These are phyloP conservation scores for Podila horticola DNA, from an alignment of 192 early-diverging fungal genomes.

Conservation along the genomic window DNA sequence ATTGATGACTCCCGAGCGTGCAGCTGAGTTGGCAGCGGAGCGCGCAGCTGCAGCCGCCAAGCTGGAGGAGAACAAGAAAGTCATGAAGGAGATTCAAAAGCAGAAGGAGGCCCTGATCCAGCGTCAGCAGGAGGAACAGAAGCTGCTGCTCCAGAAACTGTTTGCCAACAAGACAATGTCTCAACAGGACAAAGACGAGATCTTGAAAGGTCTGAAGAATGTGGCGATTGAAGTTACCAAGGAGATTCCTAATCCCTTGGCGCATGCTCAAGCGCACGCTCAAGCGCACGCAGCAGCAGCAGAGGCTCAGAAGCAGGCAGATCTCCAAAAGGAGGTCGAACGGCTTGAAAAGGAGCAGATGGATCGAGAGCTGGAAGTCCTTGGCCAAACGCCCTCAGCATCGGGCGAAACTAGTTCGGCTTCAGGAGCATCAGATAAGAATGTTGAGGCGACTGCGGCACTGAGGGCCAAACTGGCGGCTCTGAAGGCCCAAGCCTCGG, in stretches of 20 bases:
- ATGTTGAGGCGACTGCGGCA: conserved; percentile 51
- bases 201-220: conserved; percentile 59
- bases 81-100: conserved; percentile 63
- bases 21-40: conserved; percentile 56
- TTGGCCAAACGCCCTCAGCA: conserved; percentile 15
- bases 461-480: conserved; percentile 67
- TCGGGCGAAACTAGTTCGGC: not conserved
- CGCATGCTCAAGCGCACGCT: conserved; percentile 36
- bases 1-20: conserved; percentile 51
- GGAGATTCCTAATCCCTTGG: conserved; percentile 43
- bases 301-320: conserved; percentile 50
- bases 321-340: conserved; percentile 41
- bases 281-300: conserved; percentile 50
- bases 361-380: conserved; percentile 62
- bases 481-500: conserved; percentile 66
- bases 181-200: conserved; percentile 56
- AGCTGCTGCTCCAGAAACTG: conserved; percentile 66
- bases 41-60: conserved; percentile 61
- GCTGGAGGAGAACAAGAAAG: conserved; percentile 58
- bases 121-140: conserved; percentile 73
- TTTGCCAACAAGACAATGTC: conserved; percentile 62
- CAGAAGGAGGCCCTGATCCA: conserved; percentile 67
- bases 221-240: conserved; percentile 56
- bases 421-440: conserved; percentile 15
- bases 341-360: conserved; percentile 52